Evolutionary conservation across 805 yeast genomes (phyloP).

Genomic region (Myxozyma kluyveri): DNA sequence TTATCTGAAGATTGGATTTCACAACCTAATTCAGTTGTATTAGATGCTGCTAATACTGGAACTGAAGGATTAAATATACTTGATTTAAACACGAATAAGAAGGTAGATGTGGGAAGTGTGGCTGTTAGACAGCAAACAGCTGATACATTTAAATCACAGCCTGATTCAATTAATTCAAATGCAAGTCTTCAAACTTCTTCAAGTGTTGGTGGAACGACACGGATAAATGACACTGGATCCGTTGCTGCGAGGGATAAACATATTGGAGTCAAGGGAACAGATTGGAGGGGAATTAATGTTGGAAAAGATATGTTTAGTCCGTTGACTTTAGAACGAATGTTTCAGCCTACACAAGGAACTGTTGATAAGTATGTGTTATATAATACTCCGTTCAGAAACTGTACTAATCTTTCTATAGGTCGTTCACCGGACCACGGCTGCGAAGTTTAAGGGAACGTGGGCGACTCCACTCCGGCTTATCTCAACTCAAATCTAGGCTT

Average conservation of each 20-base stretch:
- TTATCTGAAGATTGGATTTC: constrained; percentile 30
- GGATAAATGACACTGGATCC: constrained; percentile 7
- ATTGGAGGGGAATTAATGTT: constrained; percentile 16
- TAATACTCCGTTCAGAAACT: neutral
- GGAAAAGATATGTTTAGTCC: constrained; percentile 28
- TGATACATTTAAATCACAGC: neutral
- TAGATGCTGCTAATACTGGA: neutral
- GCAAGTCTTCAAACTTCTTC: neutral
- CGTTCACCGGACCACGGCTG: neutral
- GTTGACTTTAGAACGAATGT: constrained; percentile 27
- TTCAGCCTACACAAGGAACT: constrained; percentile 6
- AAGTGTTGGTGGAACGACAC: constrained; percentile 20
- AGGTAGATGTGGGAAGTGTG: no score
- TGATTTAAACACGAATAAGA: no score
- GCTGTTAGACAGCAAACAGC: neutral
- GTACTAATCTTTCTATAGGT: neutral
- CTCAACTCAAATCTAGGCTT: constrained; percentile 12
- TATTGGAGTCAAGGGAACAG: constrained; percentile 4
- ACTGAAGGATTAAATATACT: no score
- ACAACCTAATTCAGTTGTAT: constrained; percentile 20
- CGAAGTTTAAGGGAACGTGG: neutral
- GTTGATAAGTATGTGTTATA: constrained; percentile 5
- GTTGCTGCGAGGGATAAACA: neutral
- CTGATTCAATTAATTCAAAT: constrained; percentile 2
- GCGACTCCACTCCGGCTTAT: neutral